These are phyloP conservation scores for Aspergillus sp. DNA, from an alignment of 2,329 filamentous ascomycete genomes.

Conservation along the genomic window DNA sequence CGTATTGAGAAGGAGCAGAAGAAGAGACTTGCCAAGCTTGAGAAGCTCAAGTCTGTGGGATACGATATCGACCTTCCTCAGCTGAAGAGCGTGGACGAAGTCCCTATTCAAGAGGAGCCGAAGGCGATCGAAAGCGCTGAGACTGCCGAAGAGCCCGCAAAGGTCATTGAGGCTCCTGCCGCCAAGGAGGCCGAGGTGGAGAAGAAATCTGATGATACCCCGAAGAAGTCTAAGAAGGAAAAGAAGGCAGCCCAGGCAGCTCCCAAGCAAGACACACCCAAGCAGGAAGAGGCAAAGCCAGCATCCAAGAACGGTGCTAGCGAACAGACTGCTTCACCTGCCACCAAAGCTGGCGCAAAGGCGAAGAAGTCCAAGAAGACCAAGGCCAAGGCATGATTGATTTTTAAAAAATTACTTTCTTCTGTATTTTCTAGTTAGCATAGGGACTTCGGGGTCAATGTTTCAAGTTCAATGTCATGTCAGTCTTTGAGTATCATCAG, in stretches of 20 bases:
- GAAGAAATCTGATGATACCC: constrained; percentile 13
- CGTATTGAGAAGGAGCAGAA: constrained; percentile 69
- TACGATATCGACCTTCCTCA: constrained; percentile 76
- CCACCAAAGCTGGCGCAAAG: constrained; percentile 24
- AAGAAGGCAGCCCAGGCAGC: constrained; percentile 11
- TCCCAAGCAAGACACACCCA: constrained; percentile 9
- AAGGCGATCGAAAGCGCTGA: constrained; percentile 31
- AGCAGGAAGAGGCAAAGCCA: constrained; percentile 3
- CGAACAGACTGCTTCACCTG: constrained; percentile 14
- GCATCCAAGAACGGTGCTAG: constrained; percentile 3
- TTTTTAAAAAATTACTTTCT: neutral
- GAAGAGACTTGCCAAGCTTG: constrained; percentile 63
- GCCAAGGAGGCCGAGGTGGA: constrained; percentile 15
- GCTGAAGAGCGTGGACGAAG: constrained; percentile 60
- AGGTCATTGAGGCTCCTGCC: constrained; percentile 26
- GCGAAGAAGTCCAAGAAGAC: constrained; percentile 26
- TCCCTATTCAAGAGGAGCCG: constrained; percentile 39
- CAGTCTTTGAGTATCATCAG: no score
- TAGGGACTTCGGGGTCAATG: neutral
- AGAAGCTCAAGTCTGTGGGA: constrained; percentile 72
- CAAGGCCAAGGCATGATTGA: constrained; percentile 24
- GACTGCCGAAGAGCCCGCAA: constrained; percentile 15
- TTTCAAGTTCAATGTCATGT: constrained; percentile 6
- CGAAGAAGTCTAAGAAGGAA: constrained; percentile 22
- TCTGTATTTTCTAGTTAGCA: neutral